phyloP scores from a whole-genome alignment of 805 yeast genomes.

The Saturnispora ahearnii region DNA sequence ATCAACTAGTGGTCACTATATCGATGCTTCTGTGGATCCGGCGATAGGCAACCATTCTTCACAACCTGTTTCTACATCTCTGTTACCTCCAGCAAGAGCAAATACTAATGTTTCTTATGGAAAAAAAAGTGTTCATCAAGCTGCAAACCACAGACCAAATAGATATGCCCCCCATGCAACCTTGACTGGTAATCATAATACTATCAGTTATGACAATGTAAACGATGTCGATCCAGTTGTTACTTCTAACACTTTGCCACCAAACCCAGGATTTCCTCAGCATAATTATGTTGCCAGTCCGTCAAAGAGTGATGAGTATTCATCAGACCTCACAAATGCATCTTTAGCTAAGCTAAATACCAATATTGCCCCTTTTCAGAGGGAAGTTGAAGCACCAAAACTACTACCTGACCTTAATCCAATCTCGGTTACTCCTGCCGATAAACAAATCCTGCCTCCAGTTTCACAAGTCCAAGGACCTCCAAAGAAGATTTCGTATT shows the following conservation, averaged over 20 bases:
- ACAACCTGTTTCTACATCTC: neutral
- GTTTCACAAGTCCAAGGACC: neutral
- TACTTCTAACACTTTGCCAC: neutral
- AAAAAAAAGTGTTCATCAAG: neutral
- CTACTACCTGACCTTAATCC: neutral
- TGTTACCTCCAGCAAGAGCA: neutral
- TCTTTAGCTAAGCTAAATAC: neutral
- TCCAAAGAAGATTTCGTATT: neutral
- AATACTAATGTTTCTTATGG: neutral
- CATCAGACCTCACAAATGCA: neutral
- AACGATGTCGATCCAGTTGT: neutral
- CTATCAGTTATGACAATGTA: neutral
- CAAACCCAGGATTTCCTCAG: neutral
- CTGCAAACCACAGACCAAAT: neutral
- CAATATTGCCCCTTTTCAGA: neutral
- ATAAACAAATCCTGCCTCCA: neutral
- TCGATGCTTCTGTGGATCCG: neutral
- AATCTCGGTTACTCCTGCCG: neutral
- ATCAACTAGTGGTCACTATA: constrained; percentile 1
- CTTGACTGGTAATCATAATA: neutral
- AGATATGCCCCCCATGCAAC: neutral
- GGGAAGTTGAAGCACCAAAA: neutral
- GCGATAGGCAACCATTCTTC: neutral
- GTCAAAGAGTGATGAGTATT: neutral
- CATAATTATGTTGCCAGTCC: neutral